Evolutionary conservation across 805 yeast species (phyloP), one percentile per base, ranked within the genome.

Genomic region (Nakazawaea holstii): DNA sequence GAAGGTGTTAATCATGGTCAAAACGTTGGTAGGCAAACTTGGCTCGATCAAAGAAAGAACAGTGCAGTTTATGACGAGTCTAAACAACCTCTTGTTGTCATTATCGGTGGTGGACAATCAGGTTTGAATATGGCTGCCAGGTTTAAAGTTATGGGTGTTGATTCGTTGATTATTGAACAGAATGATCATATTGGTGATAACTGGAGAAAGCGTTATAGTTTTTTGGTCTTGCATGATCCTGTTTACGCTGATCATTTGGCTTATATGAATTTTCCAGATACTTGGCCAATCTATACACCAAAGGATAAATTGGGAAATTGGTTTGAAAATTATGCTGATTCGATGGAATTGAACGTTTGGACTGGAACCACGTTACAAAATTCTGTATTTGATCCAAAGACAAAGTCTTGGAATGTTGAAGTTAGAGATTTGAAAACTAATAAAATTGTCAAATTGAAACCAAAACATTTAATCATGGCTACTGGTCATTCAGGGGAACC

Each of bases 61-160:
- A 53, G 51, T 39, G 13, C 15, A 10, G 56, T 54, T 11, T 64
- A 57, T 52, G 62, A 58, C n/a, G 65, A 55, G 3, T 54, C 54
- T 4, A 62, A 65, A 43, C 66, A 68, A 52, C 77, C 76, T 5
- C 43, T 64, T n/a, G 76, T 71, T 17, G 58, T 72, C 35, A 59
- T 72, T 50, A 70, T 72, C 40, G 77, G 77, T 37, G 77, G 74
- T 48, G 77, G 77, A 20, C 77, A 72, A 56, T 66, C 68, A 50
- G 76, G 76, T 3, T 55, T 72, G 28, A 66, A 67, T 30, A 55
- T 63, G 27, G 75, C 76, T 31, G 74, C 76, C 1, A 58, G 74
- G 45, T 57, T 72, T 55, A 68, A 68, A 49, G 57, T 60, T 7
- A 61, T 69, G 61, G 77, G 77, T 9, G 59, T 71, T 35, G 64